phyloP scores from a whole-genome alignment of 2,329 filamentous ascomycete genomes.

The Neofusicoccum cordaticola region DNA sequence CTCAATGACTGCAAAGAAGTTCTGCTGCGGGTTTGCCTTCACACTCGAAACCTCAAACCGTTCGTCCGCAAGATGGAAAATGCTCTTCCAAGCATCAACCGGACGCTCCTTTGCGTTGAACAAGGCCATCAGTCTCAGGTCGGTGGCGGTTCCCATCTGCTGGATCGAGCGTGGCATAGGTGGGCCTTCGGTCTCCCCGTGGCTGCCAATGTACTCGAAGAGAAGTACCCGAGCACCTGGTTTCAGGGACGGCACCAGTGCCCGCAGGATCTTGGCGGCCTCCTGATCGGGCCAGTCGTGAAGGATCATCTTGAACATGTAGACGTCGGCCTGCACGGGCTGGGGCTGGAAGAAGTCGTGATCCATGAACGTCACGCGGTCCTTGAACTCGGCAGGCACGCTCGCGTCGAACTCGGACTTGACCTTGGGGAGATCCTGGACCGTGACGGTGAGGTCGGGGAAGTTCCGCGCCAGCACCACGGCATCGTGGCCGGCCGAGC shows the following conservation, averaged over 20 bases:
- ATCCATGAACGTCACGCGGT: neutral
- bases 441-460: conserved; percentile 30
- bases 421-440: conserved; percentile 28
- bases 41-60: conserved; percentile 41
- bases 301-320: conserved; percentile 33
- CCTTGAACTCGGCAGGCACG: neutral
- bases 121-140: conserved; percentile 52
- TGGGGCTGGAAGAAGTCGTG: conserved; percentile 1
- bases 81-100: conserved; percentile 45
- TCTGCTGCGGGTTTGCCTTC: conserved; percentile 17
- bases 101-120: conserved; percentile 51
- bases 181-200: neutral
- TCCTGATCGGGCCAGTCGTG: conserved; percentile 39
- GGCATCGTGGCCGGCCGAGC: conserved; percentile 21
- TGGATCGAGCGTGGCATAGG: too few relatives aligned
- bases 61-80: conserved; percentile 48
- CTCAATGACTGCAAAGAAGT: conserved; percentile 29
- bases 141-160: conserved; percentile 35
- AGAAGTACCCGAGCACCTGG: conserved; percentile 51
- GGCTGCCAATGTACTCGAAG: conserved; percentile 36
- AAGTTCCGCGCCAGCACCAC: conserved; percentile 27
- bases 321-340: neutral
- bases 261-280: conserved; percentile 35
- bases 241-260: conserved; percentile 47
- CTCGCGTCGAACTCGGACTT: neutral